Conservation (phyloP, 768 basidiomycete species). For the Dentipellis sp. region DNA sequence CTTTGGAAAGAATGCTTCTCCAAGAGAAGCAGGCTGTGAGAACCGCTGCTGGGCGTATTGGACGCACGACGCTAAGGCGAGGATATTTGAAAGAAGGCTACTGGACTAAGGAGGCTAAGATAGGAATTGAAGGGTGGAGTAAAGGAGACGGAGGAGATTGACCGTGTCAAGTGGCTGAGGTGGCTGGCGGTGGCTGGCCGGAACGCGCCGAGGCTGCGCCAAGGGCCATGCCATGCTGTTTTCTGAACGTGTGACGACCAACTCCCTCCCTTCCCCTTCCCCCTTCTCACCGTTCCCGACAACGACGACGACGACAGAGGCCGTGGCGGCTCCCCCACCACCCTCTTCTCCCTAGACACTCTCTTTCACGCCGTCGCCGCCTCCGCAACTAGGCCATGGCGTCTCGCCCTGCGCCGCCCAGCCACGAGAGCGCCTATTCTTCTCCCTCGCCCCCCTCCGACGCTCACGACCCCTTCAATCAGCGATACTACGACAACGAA, state of each 20-base stretch:
- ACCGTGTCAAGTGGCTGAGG: background rate
- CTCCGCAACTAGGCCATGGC: slow-evolving; percentile 29
- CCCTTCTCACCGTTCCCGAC: background rate
- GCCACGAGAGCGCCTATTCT: slow-evolving; percentile 49
- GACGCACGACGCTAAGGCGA: too few relatives aligned
- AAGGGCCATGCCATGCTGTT: background rate
- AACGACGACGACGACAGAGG: background rate
- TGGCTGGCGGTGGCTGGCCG: background rate
- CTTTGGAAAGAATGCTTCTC: too few relatives aligned
- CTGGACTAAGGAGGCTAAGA: background rate
- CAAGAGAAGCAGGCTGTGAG: too few relatives aligned
- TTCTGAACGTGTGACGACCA: background rate
- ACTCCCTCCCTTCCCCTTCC: background rate
- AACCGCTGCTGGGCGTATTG: too few relatives aligned
- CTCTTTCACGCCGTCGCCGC: background rate
- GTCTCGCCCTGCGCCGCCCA: slow-evolving; percentile 43
- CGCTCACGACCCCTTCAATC: slow-evolving; percentile 56
- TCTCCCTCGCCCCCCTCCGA: slow-evolving; percentile 51
- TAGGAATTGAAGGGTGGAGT: background rate
- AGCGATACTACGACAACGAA: slow-evolving; percentile 62
- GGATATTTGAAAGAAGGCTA: background rate
- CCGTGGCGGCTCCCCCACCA: background rate
- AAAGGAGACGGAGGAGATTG: background rate
- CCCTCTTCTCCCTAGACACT: background rate
- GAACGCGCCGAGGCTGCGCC: background rate